Evolutionary conservation across 2,329 filamentous ascomycete genomes (phyloP).

Genomic region (Penicillium sp.): DNA sequence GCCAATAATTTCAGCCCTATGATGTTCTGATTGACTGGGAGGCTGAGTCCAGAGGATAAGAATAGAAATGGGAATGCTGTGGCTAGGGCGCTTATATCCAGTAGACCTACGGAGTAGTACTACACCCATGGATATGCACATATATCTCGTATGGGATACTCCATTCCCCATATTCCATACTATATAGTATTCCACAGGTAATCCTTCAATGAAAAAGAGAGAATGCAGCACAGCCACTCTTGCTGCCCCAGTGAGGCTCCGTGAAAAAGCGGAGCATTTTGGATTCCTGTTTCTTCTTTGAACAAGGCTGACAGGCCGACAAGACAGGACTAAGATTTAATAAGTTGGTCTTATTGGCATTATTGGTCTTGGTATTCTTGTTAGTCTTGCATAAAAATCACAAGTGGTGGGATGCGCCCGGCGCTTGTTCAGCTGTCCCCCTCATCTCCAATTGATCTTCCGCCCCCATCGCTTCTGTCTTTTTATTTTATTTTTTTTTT

Average conservation of each 20-base stretch:
- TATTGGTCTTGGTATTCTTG: background rate
- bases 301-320: conserved; percentile 1
- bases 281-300: background rate
- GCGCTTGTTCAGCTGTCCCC: conserved; percentile 11
- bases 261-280: background rate
- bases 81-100: background rate
- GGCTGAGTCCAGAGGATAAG: background rate
- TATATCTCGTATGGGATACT: background rate
- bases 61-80: background rate
- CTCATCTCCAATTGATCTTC: conserved; percentile 10
- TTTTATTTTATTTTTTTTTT: background rate
- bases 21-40: background rate
- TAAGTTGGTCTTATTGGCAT: background rate
- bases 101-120: background rate
- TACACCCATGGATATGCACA: too few species aligned
- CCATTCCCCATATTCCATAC: background rate
- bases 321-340: background rate
- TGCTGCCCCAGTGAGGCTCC: background rate
- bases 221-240: background rate
- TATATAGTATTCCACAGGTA: background rate
- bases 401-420: conserved; percentile 7
- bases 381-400: background rate
- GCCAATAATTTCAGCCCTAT: background rate
- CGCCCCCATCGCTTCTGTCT: background rate
- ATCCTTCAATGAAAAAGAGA: background rate